phyloP scores from a whole-genome alignment of 2,329 filamentous ascomycete genomes.

The Fusarium haematococcum region DNA sequence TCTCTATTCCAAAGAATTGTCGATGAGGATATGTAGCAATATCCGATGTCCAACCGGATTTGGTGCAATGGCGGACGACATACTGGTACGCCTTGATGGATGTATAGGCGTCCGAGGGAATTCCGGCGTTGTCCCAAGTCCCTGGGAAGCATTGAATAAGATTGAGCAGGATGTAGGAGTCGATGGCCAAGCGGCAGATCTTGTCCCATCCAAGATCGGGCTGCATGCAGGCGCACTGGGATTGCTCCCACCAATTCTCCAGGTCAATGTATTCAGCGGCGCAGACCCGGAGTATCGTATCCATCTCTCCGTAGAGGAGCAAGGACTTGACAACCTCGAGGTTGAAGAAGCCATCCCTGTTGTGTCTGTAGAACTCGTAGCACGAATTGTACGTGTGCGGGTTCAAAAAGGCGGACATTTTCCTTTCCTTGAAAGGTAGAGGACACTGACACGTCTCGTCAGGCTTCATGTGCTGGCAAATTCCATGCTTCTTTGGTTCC shows the following conservation, averaged over 20 bases:
- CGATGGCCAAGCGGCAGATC: neutral
- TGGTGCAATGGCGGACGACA: neutral
- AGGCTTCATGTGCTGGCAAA: neutral
- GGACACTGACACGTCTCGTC: neutral
- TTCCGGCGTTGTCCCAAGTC: neutral
- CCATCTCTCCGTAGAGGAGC: constrained; percentile 12
- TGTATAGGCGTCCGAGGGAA: neutral
- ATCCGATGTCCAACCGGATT: neutral
- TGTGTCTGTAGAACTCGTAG: neutral
- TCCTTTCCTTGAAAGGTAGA: constrained; percentile 5
- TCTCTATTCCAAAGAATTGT: constrained; percentile 7
- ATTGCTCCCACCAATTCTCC: neutral
- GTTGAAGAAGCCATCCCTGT: constrained; percentile 1
- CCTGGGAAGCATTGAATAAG: neutral
- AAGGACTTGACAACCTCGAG: constrained; percentile 9
- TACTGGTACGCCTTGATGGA: constrained; percentile 4
- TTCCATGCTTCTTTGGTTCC: neutral
- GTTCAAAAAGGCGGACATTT: constrained; percentile 10
- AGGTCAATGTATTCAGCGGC: neutral
- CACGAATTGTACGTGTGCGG: neutral
- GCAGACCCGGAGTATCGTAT: neutral
- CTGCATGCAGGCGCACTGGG: neutral
- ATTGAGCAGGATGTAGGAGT: constrained; percentile 8
- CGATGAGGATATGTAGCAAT: constrained; percentile 3
- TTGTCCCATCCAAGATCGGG: neutral